Base-by-base conservation (phyloP, 163 green algal genomes). In the Scenedesmus sp. region DNA sequence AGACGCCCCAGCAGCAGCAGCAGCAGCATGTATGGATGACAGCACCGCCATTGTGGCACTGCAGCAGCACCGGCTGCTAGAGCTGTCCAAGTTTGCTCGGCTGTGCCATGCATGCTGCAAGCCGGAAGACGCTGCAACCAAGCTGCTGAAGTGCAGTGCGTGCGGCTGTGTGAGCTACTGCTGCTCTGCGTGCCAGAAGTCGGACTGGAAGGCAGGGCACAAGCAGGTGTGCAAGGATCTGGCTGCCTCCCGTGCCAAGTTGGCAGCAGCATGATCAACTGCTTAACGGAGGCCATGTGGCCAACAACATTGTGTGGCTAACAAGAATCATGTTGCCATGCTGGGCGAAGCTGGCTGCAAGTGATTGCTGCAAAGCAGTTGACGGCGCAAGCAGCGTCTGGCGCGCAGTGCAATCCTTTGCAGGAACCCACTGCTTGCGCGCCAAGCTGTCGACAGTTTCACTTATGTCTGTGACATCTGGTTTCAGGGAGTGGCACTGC, bases 131-230 rank as follows among this genome's bases (percentile, higher is more conserved):
- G 40, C n/a, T 22, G 80, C n/a, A 33, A 20, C 35, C 12, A 73
- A 83, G 61, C 61, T 88, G 80, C 61, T 85, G 42, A n/a, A 49
- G 33, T 92, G 88, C 44, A 61, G 80, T 35, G 30, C 59, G 35
- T 92, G 88, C 40, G 80, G 81, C 10, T 24, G 49, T 7, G 49
- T 30, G 2, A 79, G 37, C 44, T 92, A 92, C 88, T 92, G 88
- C 80, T 56, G 43, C 33, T 40, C 80, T 10, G 65, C 80, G 0
- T 92, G 88, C 80, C 88, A 92, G 80, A 88, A 88, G 59, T 43
- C 88, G 3, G 88, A 88, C 26, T 92, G 88, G 88, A 92, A 88
- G 88, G 61, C 70, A 18, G 88, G 88, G 73, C 88, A 92, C 88
- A 92, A 92, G 65, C 43, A 7, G 18, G 80, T 83, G 35, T 92